Percentiles rank a stretch among this genome's conserved stretches.
phyloP scores from a whole-genome alignment of 148 eudicot species.

The Rhododendron williamsianum region DNA sequence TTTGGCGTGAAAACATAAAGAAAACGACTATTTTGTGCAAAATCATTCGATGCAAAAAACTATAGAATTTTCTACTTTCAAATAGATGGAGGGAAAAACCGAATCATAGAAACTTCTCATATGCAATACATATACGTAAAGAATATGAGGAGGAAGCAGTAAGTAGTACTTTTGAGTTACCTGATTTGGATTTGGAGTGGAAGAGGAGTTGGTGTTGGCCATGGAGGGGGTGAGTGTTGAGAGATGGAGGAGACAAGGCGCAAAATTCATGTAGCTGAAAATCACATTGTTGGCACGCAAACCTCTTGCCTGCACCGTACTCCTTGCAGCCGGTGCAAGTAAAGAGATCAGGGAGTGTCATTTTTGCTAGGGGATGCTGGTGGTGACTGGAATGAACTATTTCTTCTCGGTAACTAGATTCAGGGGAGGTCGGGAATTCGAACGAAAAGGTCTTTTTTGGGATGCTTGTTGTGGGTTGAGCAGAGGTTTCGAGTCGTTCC shows the following conservation, averaged over 20 bases:
- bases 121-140: background rate
- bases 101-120: background rate
- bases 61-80: background rate
- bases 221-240: conserved; percentile 72
- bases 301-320: conserved; percentile 68
- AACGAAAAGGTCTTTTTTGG: background rate
- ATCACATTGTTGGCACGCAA: conserved; percentile 67
- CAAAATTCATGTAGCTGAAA: conserved; percentile 90
- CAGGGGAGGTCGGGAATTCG: conserved; percentile 34
- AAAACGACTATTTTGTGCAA: background rate
- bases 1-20: background rate
- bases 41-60: no score
- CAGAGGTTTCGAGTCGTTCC: background rate
- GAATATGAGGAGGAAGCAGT: background rate
- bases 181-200: conserved; percentile 49
- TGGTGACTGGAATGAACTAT: conserved; percentile 35
- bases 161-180: background rate
- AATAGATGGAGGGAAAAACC: background rate
- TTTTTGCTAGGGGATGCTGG: conserved; percentile 41
- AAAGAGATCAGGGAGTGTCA: conserved; percentile 39
- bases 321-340: conserved; percentile 79
- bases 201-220: conserved; percentile 70
- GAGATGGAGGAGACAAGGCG: conserved; percentile 70
- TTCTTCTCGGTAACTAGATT: conserved; percentile 12
- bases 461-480: background rate